These are phyloP conservation scores for Globisporangium lucens DNA, from an alignment of 352 stramenopile species.

Conservation along the genomic window DNA sequence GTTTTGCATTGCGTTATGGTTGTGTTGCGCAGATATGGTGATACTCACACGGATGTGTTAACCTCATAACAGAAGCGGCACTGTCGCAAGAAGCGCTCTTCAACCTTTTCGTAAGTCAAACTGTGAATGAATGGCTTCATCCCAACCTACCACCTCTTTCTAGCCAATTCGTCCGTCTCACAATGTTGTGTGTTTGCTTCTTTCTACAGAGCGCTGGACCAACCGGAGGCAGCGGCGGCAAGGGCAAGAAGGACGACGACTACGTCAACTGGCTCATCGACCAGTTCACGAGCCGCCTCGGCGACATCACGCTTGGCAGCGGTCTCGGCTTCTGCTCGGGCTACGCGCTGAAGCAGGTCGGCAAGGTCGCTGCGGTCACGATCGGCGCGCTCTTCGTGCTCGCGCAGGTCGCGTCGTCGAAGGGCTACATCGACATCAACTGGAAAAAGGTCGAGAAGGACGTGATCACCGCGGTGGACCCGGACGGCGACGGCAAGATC, in stretches of 20 bases:
- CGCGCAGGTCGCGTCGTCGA: constrained; percentile 60
- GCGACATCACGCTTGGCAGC: constrained; percentile 69
- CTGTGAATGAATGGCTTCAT: background rate
- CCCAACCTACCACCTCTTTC: background rate
- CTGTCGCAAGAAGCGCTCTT: constrained; percentile 50
- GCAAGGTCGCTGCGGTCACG: constrained; percentile 70
- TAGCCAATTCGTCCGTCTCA: background rate
- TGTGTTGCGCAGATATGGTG: background rate
- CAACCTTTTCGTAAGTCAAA: constrained; percentile 25
- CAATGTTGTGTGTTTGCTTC: background rate
- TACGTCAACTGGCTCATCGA: constrained; percentile 66
- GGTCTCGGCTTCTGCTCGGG: constrained; percentile 81
- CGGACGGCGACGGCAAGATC: constrained; percentile 84
- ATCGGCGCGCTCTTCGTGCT: constrained; percentile 80
- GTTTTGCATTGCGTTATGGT: background rate
- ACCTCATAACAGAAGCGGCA: constrained; percentile 22
- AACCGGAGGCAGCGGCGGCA: constrained; percentile 26
- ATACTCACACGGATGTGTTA: background rate
- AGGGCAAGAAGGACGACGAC: constrained; percentile 37
- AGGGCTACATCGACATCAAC: constrained; percentile 89
- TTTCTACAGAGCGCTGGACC: constrained; percentile 21
- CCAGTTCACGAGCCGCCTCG: constrained; percentile 49
- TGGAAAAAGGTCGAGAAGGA: constrained; percentile 89
- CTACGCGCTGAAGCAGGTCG: constrained; percentile 81
- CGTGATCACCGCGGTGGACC: constrained; percentile 76